Evolutionary conservation across 495 filamentous ascomycete genomes (phyloP).

Genomic region (Aspergillus carlsbadensis): DNA sequence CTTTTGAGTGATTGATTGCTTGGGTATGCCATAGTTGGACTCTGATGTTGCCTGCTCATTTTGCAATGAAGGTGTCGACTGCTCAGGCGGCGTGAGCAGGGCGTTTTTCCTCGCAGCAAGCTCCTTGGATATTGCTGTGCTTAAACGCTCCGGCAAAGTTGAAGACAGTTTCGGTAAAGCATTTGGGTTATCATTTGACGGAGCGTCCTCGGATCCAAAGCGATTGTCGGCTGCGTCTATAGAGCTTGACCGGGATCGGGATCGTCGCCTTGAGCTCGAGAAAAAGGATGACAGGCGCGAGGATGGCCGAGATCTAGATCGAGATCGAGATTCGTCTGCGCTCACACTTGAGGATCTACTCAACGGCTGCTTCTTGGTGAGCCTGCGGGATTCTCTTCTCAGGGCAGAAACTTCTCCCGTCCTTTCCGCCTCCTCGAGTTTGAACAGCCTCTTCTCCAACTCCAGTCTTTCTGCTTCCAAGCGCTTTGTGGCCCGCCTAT

Average conservation of each 20-base stretch:
- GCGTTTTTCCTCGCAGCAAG: slow-evolving; percentile 30
- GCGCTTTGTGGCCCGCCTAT: slow-evolving; percentile 36
- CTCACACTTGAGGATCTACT: slow-evolving; percentile 36
- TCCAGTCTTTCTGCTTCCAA: slow-evolving; percentile 41
- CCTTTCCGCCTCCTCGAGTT: slow-evolving; percentile 32
- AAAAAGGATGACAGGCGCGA: slow-evolving; percentile 33
- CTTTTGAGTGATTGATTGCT: neutral
- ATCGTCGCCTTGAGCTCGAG: slow-evolving; percentile 31
- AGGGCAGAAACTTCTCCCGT: slow-evolving; percentile 17
- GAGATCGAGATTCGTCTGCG: slow-evolving; percentile 25
- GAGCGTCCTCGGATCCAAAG: neutral
- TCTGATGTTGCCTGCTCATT: slow-evolving; percentile 10
- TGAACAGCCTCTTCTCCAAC: slow-evolving; percentile 34
- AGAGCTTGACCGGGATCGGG: slow-evolving; percentile 33
- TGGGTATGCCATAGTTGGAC: slow-evolving; percentile 3
- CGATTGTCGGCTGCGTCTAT: slow-evolving; percentile 23
- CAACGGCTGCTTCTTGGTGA: slow-evolving; percentile 40
- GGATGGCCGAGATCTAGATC: slow-evolving; percentile 26
- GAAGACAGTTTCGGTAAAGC: slow-evolving; percentile 25
- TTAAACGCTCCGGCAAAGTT: slow-evolving; percentile 33
- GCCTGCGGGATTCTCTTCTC: slow-evolving; percentile 30
- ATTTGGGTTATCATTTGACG: slow-evolving; percentile 1
- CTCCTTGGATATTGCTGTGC: slow-evolving; percentile 34
- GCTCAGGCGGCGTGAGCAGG: slow-evolving; percentile 19
- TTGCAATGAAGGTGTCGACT: slow-evolving; percentile 10